Evolutionary conservation across 1,284 basidiomycete species (phyloP), one percentile per base, ranked within the genome.

Genomic region (Neonothopanus nambi): DNA sequence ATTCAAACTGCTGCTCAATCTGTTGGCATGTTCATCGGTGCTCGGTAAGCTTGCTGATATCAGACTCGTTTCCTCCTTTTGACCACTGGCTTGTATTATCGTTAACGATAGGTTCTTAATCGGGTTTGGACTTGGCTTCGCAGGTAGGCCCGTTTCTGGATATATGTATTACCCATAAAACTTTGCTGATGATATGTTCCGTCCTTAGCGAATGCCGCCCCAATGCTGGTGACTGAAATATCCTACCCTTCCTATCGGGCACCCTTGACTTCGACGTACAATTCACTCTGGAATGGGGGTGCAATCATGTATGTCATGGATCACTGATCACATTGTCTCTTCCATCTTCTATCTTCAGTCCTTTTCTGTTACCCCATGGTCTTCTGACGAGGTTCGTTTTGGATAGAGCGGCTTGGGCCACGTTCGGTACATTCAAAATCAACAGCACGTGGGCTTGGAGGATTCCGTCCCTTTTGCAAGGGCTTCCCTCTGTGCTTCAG

Each of bases 221-320:
- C 87, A 15, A 78, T 90, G 75, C 70, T 91, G 67, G 82, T 91
- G 49, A 84, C 87, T 35, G 91, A 93, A 65, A 70, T 92, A 23
- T 77, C 89, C 0, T 91, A 91, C 67, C 91, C 90, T 2, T 73
- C 80, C 0, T 84, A 92, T 67, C 87, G 91, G 55, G 87, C 83
- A 2, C 80, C 80, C 5, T 68, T 90, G 40, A 89, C 85, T 5
- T 82, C 86, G 2, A 70, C 81, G 37, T 91, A 89, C 74, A 89
- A 90, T 72, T 84, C 85, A n/a, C 80, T 89, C 48, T 91, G 87
- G 87, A 87, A 88, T 62, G 82, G 84, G 18, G 89, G 89, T 54
- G 76, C 86, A 56, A 87, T 89, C 59, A 65, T 88, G 84, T 85
- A 60, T 45, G 80, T 72, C 20, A 13, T 33, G n/a, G n/a, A n/a